Evolutionary conservation across 1,284 basidiomycete species (phyloP), one percentile per base, ranked within the genome.

Genomic region (Stygiomarasmius scandens): DNA sequence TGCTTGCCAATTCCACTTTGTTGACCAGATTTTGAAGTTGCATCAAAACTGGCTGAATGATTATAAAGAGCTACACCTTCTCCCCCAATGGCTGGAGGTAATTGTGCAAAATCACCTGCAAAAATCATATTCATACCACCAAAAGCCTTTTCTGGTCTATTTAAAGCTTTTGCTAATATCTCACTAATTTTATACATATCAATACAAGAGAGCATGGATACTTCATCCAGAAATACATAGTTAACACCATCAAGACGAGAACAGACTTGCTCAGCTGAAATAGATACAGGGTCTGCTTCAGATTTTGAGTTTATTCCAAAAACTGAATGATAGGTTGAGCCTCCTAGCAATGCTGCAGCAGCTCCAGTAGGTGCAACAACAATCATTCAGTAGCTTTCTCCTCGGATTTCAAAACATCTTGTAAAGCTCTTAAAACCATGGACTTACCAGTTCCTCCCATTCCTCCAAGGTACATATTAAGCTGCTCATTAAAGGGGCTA

Each of bases 401-500:
- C n/a, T n/a, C n/a, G n/a, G n/a, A n/a, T n/a, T n/a, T n/a, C n/a
- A n/a, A n/a, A n/a, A n/a, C n/a, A n/a, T n/a, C n/a, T n/a, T n/a
- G n/a, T n/a, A n/a, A n/a, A n/a, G n/a, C n/a, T n/a, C n/a, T n/a
- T n/a, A n/a, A n/a, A n/a, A n/a, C n/a, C n/a, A n/a, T n/a, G n/a
- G n/a, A n/a, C n/a, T n/a, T n/a, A n/a, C n/a, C n/a, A n/a, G n/a
- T n/a, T n/a, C n/a, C n/a, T n/a, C n/a, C n/a, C n/a, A n/a, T n/a
- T n/a, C n/a, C n/a, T n/a, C n/a, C n/a, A n/a, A n/a, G n/a, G n/a
- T n/a, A n/a, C n/a, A n/a, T n/a, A 1, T 54, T 51, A 55, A 78
- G 73, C 8, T 74, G 69, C 1, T 44, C 0, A n/a, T 61, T 66
- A 0, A 76, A 16, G 0, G 74, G 71, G 24, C 73, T 69, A n/a